Base-by-base conservation (phyloP, 768 basidiomycete genomes). In the Russula earlei region DNA sequence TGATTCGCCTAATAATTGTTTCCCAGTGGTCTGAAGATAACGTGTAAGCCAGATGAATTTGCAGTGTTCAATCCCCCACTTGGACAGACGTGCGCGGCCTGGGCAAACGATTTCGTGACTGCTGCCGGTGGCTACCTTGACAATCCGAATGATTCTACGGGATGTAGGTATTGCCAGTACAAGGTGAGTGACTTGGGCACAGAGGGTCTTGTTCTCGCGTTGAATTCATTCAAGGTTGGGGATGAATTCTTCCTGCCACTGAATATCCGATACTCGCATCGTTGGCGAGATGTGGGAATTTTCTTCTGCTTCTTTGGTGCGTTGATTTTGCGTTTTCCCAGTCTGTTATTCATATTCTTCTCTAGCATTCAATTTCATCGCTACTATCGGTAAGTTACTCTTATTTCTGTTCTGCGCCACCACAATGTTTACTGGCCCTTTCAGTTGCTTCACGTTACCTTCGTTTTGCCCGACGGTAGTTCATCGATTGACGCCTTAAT, bases 151-250 rank as follows among this genome's bases (percentile, higher is more conserved):
- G 87, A 77, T 11, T 84, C 81, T 0, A 52, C 66, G 1, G 65
- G 68, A 6, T 94, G 92, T 67, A 75, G 77, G 15, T 93, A 90
- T 67, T 93, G 91, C 64, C 78, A 81, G 63, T 89, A 78, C 65
- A 52, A 61, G 55, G 74, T 74, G 20, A 58, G 69, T 69, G 24
- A 15, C 25, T 5, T 29, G 25, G 22, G 22, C 5, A 27, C 12
- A 31, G 43, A 7, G 25, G n/a, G 3, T 31, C n/a, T 20, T 41
- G 25, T 34, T 36, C 33, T 12, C 19, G 6, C 24, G 15, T 31
- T 53, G 31, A 55, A 36, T 14, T 49, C 62, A 33, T 58, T 38
- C 29, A 60, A 76, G 64, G 69, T 78, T 22, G 87, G 87, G 0
- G 84, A 90, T 61, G 71, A 90, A 59, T 91, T 84, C 70, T 86